A percentile compares a stretch with the other conserved stretches of the same genome.
Conservation (phyloP, 352 stramenopile genomes). For the Phytophthora sp. region DNA sequence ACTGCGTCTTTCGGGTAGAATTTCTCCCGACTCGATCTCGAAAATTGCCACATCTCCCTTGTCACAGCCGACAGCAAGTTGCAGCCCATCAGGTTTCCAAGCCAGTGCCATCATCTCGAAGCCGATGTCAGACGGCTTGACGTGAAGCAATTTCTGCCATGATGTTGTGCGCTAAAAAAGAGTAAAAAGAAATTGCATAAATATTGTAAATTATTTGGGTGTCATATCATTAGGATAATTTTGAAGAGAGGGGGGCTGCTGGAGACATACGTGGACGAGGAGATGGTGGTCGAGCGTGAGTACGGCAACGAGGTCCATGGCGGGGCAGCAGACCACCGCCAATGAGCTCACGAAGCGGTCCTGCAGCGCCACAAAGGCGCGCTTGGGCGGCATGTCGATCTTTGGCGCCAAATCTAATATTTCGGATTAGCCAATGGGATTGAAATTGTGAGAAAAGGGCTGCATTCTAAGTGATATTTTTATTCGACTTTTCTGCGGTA, state of each 20-base stretch:
- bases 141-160: slow-evolving; percentile 77
- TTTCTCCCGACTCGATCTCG: slow-evolving; percentile 61
- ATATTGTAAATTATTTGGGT: no score
- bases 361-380: slow-evolving; percentile 70
- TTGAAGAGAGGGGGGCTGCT: not conserved
- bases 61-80: slow-evolving; percentile 70
- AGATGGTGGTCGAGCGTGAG: slow-evolving; percentile 73
- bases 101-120: slow-evolving; percentile 60
- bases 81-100: slow-evolving; percentile 73
- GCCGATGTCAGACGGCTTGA: slow-evolving; percentile 64
- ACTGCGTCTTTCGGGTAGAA: slow-evolving; percentile 35
- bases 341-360: slow-evolving; percentile 69
- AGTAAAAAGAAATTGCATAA: slow-evolving; percentile 1
- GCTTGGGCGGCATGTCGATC: slow-evolving; percentile 31
- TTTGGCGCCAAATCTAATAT: not conserved
- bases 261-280: slow-evolving; percentile 67
- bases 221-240: not conserved
- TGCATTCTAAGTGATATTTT: no score
- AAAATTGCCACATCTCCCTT: slow-evolving; percentile 76
- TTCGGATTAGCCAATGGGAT: not conserved
- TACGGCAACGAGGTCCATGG: slow-evolving; percentile 81
- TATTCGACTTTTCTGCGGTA: no score
- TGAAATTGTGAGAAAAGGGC: not conserved
- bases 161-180: slow-evolving; percentile 63
- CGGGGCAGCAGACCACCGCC: slow-evolving; percentile 63